Percentiles rank a stretch among this genome's conserved stretches.
Evolutionary conservation across 495 filamentous ascomycete species (phyloP).

Genomic region (Aspergillus asperescens): DNA sequence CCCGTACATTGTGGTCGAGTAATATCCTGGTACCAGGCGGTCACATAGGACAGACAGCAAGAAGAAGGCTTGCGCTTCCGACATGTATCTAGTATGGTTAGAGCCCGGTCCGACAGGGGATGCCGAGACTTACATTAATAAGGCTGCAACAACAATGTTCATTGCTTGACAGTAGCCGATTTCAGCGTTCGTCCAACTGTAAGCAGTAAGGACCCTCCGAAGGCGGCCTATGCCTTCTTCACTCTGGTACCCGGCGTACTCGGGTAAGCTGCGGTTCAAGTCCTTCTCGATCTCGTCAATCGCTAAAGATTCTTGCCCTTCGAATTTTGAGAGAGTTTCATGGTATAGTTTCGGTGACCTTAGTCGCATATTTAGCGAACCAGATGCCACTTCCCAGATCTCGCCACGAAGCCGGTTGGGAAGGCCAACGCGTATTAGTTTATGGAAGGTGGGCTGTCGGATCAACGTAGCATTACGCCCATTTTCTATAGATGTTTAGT

Average conservation of each 20-base stretch:
- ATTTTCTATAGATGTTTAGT: slow-evolving; percentile 58
- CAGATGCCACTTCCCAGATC: slow-evolving; percentile 91
- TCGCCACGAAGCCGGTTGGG: slow-evolving; percentile 91
- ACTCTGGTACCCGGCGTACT: slow-evolving; percentile 95
- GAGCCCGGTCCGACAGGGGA: slow-evolving; percentile 2
- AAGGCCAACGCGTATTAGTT: slow-evolving; percentile 89
- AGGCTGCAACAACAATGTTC: slow-evolving; percentile 96
- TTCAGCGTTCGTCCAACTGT: slow-evolving; percentile 91
- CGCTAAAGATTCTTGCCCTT: slow-evolving; percentile 79
- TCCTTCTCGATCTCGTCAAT: slow-evolving; percentile 99
- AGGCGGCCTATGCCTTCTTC: slow-evolving; percentile 91
- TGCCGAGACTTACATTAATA: slow-evolving; percentile 65
- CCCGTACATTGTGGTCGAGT: slow-evolving; percentile 97
- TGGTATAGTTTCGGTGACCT: slow-evolving; percentile 77
- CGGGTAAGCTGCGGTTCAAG: slow-evolving; percentile 88
- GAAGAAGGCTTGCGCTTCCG: slow-evolving; percentile 92
- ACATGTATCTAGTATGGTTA: slow-evolving; percentile 71
- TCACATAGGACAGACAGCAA: slow-evolving; percentile 89
- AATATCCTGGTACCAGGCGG: slow-evolving; percentile 89
- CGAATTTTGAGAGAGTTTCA: slow-evolving; percentile 76
- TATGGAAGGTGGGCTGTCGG: slow-evolving; percentile 94
- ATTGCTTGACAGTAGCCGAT: slow-evolving; percentile 99
- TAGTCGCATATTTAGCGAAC: slow-evolving; percentile 80
- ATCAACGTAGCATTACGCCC: slow-evolving; percentile 88
- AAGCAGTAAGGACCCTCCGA: slow-evolving; percentile 85